Evolutionary conservation across 768 basidiomycete genomes (phyloP).

Genomic region (Rossbeevera mucosa): DNA sequence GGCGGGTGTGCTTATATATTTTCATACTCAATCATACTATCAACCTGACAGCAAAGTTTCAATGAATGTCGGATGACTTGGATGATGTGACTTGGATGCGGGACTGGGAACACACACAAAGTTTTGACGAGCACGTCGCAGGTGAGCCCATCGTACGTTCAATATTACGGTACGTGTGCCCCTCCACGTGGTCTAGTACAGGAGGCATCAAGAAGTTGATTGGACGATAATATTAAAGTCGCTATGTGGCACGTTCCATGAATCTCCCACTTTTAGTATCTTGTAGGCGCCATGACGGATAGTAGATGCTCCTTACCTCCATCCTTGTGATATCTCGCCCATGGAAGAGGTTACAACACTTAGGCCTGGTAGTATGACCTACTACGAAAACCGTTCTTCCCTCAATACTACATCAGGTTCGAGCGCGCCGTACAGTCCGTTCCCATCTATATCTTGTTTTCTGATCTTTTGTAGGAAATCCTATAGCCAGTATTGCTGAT

Average conservation of each 20-base stretch:
- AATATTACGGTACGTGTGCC: too few species aligned
- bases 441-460: background rate
- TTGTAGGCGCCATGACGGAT: background rate
- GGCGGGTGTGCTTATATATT: too few species aligned
- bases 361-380: background rate
- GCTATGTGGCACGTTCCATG: background rate
- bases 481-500: background rate
- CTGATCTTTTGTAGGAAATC: slow-evolving; percentile 7
- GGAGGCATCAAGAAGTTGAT: background rate
- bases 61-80: too few species aligned
- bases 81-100: too few species aligned
- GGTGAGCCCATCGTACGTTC: too few species aligned
- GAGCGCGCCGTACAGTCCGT: slow-evolving; percentile 13
- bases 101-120: too few species aligned
- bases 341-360: background rate
- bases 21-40: too few species aligned
- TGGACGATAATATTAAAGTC: background rate
- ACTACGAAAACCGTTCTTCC: background rate
- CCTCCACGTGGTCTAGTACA: too few species aligned
- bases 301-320: background rate
- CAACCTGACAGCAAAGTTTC: too few species aligned
- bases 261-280: background rate
- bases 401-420: slow-evolving; percentile 1
- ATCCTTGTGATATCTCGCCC: background rate
- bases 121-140: too few species aligned